Evolutionary conservation across 495 filamentous ascomycete genomes (phyloP), one percentile per base, ranked within the genome.

Genomic region (Xylaria castorea): DNA sequence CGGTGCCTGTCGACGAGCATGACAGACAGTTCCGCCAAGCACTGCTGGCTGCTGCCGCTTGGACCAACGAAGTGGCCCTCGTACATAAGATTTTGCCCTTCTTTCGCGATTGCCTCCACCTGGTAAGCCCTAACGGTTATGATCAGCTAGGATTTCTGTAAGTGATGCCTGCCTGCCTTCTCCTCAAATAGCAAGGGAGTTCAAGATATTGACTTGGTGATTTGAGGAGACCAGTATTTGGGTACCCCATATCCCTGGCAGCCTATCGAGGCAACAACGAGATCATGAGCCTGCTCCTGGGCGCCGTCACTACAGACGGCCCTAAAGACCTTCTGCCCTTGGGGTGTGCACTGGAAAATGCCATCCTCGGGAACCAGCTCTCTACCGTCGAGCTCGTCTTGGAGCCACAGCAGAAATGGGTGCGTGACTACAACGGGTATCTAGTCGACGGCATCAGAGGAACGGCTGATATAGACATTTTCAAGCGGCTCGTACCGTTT

Each of bases 11-110:
- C 32, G 20, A 61, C 34, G 58, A 61, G 34, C 16, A 61, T 61
- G 58, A 40, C 32, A n/a, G 40, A 38, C 34, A 38, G 20, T 61
- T 61, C 58, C 58, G 2, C n/a, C 58, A 61, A 38, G 58, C 58
- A 61, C 34, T 61, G 14, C 58, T 61, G 34, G 58, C 58, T 61
- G 58, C 58, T 61, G 58, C 58, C 58, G 58, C 58, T n/a, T 61
- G 58, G 58, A 61, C 34, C 8, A 61, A 61, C 16, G 58, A 61
- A 61, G 58, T 61, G 20, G 58, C 58, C 5, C 58, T 61, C 40
- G 32, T 40, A n/a, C 58, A 22, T 61, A 32, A 61, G 58, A 40
- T 61, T 38, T 61, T 61, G 34, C 58, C 58, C 58, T 38, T 61
- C 20, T 36, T 38, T 38, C 30, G 18, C 18, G 34, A 38, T 5